Evolutionary conservation across 345 rosid species (phyloP).

Genomic region (Heritiera fomes): DNA sequence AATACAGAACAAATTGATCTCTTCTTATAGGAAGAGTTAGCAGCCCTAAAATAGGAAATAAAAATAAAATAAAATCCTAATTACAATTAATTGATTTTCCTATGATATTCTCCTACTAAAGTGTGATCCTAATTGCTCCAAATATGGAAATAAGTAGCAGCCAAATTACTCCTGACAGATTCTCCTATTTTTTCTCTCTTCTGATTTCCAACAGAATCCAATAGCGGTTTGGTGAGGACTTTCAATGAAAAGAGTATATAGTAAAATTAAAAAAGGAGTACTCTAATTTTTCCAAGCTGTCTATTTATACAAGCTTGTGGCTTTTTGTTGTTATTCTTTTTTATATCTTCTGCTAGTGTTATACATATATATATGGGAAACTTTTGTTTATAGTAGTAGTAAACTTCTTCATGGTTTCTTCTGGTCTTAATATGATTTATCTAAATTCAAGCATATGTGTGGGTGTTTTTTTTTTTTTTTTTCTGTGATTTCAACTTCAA

Average conservation of each 20-base stretch:
- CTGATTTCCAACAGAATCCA: too few species aligned
- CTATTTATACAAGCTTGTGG: not conserved
- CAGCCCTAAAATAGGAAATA: too few species aligned
- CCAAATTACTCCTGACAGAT: too few species aligned
- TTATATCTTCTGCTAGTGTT: not conserved
- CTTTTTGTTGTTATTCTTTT: not conserved
- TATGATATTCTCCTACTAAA: too few species aligned
- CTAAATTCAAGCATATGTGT: not conserved
- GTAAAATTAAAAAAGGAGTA: not conserved
- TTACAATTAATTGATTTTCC: too few species aligned
- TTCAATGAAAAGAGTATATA: not conserved
- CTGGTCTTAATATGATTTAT: not conserved
- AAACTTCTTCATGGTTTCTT: not conserved
- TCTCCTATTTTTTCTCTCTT: too few species aligned
- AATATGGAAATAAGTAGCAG: too few species aligned
- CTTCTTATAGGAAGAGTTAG: too few species aligned
- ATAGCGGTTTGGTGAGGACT: not conserved
- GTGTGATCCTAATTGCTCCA: too few species aligned
- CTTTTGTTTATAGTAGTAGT: not conserved
- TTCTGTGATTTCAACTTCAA: slow-evolving; percentile 30
- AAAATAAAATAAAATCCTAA: too few species aligned
- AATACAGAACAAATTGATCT: too few species aligned
- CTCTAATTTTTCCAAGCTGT: not conserved
- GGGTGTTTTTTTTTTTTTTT: not conserved
- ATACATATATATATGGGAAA: slow-evolving; percentile 9